Evolutionary conservation across 1,284 basidiomycete species (phyloP), one percentile per base, ranked within the genome.

Genomic region (Laetiporus sulphureus): DNA sequence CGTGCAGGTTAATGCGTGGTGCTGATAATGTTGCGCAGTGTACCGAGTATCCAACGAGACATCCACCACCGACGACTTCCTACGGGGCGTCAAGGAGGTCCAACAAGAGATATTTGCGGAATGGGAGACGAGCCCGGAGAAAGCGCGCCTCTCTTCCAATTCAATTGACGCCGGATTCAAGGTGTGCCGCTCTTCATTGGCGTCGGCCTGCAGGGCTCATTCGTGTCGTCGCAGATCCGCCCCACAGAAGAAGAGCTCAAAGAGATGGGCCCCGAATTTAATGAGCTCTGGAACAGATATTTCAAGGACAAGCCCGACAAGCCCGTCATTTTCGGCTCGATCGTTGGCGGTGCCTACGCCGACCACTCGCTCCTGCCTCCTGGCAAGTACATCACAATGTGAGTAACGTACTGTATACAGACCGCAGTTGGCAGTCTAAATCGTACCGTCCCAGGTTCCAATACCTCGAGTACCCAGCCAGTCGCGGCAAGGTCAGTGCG

Each of bases 301-400:
- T 84, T 83, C 70, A 81, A 78, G 66, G 75, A 83, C 64, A 82
- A 82, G 64, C 80, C 81, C 42, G 80, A 84, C 67, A 83, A 82
- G 67, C 81, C 81, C 3, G 76, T 83, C 45, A 81, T 83, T 77
- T 81, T 81, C 55, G 77, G 73, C 38, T 77, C 75, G 29, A 80
- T 82, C 51, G 79, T 83, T 35, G 71, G 73, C 29, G 79, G 72
- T 59, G 79, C 79, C 7, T 83, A 83, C 54, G 81, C 79, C 35
- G 81, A 83, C 60, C 81, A 84, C 59, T 59, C 74, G 4, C 65
- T 83, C 41, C 69, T 83, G 39, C 81, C 79, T 44, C 80, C 79
- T 38, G 79, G 81, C 32, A 82, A 83, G 55, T 83, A 79, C 54
- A 71, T 83, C 47, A 81, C 79, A 2, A 83, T 83, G 79, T 72